Evolutionary conservation across 192 early-diverging fungal species (phyloP), one percentile per base, ranked within the genome.

Genomic region (Radiomyces spectabilis): DNA sequence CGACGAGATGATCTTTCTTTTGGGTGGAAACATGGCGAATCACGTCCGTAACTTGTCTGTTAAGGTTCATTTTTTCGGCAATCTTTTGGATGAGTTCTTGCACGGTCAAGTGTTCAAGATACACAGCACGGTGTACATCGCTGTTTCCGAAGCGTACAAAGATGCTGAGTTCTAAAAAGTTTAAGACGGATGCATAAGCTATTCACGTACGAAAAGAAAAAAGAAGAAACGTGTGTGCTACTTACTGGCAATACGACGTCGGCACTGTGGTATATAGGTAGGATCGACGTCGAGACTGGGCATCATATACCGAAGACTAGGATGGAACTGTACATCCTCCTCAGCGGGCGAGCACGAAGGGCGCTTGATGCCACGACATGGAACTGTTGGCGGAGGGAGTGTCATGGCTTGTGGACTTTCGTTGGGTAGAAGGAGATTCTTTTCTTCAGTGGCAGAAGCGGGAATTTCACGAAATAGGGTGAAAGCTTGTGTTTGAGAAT

Each of bases 121-220:
- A 88, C 10, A 85, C 60, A 0, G 83, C 86, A 0, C 78, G 65
- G 55, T 84, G 79, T 0, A 79, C 69, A 4, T 65, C 38, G 39
- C 79, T 74, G 59, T 68, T 64, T n/a, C 68, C 69, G 41, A 80
- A 77, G 51, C 70, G 68, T 44, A 74, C 72, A 55, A 79, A 84
- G 3, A 84, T 63, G 12, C 75, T 75, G 22, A 84, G 49, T 24
- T 79, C 73, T 32, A 66, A 39, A 51, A 41, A 67, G 7, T 8
- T 35, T 35, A n/a, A n/a, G n/a, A n/a, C n/a, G n/a, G n/a, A n/a
- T n/a, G n/a, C n/a, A n/a, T n/a, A n/a, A n/a, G n/a, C n/a, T n/a
- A n/a, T n/a, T n/a, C n/a, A n/a, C n/a, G n/a, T n/a, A n/a, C n/a
- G n/a, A n/a, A 45, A 57, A 4, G 38, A 40, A 22, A 53, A 59